phyloP scores from a whole-genome alignment of 331 rosid genomes.

The Erythrophleum ivorense region DNA sequence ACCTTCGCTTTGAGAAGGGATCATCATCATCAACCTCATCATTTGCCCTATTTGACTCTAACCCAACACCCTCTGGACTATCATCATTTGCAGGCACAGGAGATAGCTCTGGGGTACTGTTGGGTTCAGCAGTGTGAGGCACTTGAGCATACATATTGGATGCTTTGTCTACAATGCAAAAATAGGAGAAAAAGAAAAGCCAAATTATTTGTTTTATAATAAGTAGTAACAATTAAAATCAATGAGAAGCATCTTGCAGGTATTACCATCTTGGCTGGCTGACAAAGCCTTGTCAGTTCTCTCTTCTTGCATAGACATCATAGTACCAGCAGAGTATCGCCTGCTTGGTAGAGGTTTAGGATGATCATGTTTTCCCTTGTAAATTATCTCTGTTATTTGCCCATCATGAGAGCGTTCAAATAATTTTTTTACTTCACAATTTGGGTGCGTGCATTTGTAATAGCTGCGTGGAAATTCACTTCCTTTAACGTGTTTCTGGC shows the following conservation, averaged over 20 bases:
- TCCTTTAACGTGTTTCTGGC: constrained; percentile 96
- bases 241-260: constrained; percentile 38
- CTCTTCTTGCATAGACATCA: constrained; percentile 69
- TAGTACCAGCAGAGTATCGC: constrained; percentile 66
- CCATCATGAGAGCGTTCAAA: constrained; percentile 94
- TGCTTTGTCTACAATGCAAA: constrained; percentile 61
- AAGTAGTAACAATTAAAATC: constrained; percentile 26
- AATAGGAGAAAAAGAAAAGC: constrained; percentile 30
- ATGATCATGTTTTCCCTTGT: constrained; percentile 96
- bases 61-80: constrained; percentile 63
- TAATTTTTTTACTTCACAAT: constrained; percentile 96
- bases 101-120: constrained; percentile 61
- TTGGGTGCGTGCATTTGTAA: constrained; percentile 96
- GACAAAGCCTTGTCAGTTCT: constrained; percentile 68
- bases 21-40: constrained; percentile 85
- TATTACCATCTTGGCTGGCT: constrained; percentile 75
- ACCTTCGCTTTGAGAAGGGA: constrained; percentile 86
- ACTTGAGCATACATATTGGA: constrained; percentile 56
- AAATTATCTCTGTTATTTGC: constrained; percentile 90
- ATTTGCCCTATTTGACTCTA: constrained; percentile 51
- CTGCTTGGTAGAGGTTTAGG: constrained; percentile 96
- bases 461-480: constrained; percentile 98
- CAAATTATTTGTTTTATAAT: constrained; percentile 12
- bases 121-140: constrained; percentile 60
- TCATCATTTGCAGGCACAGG: constrained; percentile 61